These are phyloP conservation scores for Platanus orientalis DNA, from an alignment of 164 flowering plant genomes.

Conservation along the genomic window DNA sequence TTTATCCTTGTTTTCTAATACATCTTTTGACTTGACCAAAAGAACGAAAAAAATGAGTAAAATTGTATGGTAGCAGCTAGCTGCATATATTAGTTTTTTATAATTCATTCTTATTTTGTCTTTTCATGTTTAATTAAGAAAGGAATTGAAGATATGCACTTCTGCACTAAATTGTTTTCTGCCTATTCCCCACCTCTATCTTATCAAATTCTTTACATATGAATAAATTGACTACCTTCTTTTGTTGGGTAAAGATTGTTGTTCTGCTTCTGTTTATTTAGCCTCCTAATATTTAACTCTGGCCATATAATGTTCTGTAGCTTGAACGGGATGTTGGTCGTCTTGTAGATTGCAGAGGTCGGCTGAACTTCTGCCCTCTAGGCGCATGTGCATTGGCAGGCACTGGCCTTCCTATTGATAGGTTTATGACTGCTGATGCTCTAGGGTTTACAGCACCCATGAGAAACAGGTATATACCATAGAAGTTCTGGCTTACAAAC, in stretches of 20 bases:
- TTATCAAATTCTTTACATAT: background rate
- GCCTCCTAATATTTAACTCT: constrained; percentile 2
- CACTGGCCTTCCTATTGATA: constrained; percentile 92
- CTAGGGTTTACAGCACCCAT: constrained; percentile 84
- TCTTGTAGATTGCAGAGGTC: constrained; percentile 61
- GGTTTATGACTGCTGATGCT: constrained; percentile 89
- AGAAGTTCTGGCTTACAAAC: too few relatives aligned
- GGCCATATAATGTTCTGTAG: constrained; percentile 38
- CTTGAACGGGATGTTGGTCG: constrained; percentile 96
- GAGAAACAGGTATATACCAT: constrained; percentile 98
- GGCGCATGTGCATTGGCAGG: constrained; percentile 99
- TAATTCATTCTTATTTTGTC: too few relatives aligned
- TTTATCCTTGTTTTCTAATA: too few relatives aligned
- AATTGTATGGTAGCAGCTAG: too few relatives aligned
- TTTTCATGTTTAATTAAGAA: background rate
- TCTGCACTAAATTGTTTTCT: background rate
- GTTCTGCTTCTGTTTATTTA: constrained; percentile 5
- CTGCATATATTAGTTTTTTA: too few relatives aligned
- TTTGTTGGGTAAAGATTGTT: background rate
- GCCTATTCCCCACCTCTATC: background rate
- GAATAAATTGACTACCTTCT: background rate
- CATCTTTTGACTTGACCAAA: too few relatives aligned
- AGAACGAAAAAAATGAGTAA: too few relatives aligned
- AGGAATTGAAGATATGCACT: too few relatives aligned
- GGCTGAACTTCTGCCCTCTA: constrained; percentile 84